A percentile compares a stretch with the other conserved stretches of the same genome.
Conservation (phyloP, 2,329 filamentous ascomycete genomes). For the Sarocladium strictum region DNA sequence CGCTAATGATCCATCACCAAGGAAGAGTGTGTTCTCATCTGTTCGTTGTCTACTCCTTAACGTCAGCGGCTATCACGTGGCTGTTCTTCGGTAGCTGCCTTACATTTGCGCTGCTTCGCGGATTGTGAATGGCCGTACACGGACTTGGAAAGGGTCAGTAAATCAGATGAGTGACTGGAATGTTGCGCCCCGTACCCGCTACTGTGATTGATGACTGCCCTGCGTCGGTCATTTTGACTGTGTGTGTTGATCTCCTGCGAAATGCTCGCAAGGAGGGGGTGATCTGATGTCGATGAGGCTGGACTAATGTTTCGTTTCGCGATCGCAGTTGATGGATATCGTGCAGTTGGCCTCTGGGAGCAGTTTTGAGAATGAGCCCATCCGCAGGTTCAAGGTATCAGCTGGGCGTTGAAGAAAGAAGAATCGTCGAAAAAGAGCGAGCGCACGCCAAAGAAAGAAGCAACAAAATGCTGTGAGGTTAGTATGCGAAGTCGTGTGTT, state of each 20-base stretch:
- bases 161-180: constrained; percentile 1
- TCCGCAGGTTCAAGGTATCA: constrained; percentile 1
- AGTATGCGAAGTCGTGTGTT: constrained; percentile 7
- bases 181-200: constrained; percentile 36
- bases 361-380: background rate
- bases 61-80: background rate
- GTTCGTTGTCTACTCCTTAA: constrained; percentile 43
- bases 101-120: constrained; percentile 90
- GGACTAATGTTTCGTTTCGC: background rate
- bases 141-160: constrained; percentile 42
- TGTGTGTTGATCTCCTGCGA: background rate
- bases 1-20: constrained; percentile 96
- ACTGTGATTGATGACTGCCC: constrained; percentile 52
- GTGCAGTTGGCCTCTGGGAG: background rate
- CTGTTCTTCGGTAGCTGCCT: constrained; percentile 16
- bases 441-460: background rate
- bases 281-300: background rate
- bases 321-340: background rate
- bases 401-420: background rate
- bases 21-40: constrained; percentile 84
- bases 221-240: constrained; percentile 18
- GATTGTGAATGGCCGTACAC: constrained; percentile 71
- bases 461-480: background rate
- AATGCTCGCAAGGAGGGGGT: background rate
- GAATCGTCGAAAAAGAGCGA: background rate